phyloP scores from a whole-genome alignment of 2,329 filamentous ascomycete genomes.

The Esteya vermicola region DNA sequence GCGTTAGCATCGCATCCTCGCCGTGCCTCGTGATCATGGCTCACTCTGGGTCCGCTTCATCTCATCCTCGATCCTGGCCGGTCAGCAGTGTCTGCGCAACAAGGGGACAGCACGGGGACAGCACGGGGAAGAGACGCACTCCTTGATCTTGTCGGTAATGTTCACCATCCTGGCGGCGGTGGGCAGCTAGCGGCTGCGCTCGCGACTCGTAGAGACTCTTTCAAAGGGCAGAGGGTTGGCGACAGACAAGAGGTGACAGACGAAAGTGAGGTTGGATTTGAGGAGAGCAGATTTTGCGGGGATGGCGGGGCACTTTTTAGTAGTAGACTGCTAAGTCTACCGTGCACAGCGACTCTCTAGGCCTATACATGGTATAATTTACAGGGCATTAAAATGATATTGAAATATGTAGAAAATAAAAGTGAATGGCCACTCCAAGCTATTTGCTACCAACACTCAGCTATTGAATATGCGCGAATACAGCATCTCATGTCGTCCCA shows the following conservation, averaged over 20 bases:
- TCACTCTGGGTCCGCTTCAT: conserved; percentile 97
- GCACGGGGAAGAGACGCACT: too few species aligned
- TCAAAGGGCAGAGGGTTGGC: too few species aligned
- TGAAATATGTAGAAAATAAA: too few species aligned
- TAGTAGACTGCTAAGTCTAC: too few species aligned
- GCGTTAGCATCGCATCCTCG: background rate
- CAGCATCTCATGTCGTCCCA: conserved; percentile 67
- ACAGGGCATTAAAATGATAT: too few species aligned
- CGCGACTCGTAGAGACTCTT: background rate
- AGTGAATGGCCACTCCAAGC: background rate
- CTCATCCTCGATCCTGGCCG: conserved; percentile 88
- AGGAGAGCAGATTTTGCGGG: background rate
- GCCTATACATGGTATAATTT: too few species aligned
- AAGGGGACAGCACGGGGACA: too few species aligned
- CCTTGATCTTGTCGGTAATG: conserved; percentile 99
- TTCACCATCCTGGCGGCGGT: conserved; percentile 65
- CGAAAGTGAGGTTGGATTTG: background rate
- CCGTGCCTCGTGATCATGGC: background rate
- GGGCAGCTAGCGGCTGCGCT: conserved; percentile 8
- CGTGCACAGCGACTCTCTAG: too few species aligned
- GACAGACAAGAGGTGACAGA: too few species aligned
- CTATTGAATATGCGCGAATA: conserved; percentile 85
- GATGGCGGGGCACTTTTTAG: background rate
- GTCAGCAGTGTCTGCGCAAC: background rate
- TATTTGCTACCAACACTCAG: conserved; percentile 20